A percentile compares a stretch with the other conserved stretches of the same genome.
These are phyloP conservation scores for Candida golubevii DNA, from an alignment of 805 yeast genomes.

Conservation along the genomic window DNA sequence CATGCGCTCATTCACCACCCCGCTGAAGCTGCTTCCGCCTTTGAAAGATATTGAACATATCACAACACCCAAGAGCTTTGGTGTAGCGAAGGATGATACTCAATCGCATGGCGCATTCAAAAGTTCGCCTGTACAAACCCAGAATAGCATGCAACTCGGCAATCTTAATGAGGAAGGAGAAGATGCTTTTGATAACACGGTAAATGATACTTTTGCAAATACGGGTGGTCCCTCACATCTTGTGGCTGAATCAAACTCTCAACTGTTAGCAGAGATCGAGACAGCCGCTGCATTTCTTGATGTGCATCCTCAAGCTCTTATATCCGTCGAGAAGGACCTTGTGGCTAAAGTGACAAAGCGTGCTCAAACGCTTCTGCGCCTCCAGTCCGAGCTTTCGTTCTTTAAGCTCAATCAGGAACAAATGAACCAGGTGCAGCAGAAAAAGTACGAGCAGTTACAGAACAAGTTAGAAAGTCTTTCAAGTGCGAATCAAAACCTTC, in stretches of 20 bases:
- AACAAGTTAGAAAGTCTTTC: conserved; percentile 18
- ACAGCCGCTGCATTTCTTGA: conserved; percentile 27
- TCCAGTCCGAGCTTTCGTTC: conserved; percentile 29
- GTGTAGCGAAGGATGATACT: conserved; percentile 34
- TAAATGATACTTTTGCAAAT: conserved; percentile 16
- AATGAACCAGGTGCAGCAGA: conserved; percentile 22
- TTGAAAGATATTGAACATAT: conserved; percentile 40
- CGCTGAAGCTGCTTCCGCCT: conserved; percentile 39
- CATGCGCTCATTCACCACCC: conserved; percentile 29
- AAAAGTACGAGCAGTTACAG: conserved; percentile 20
- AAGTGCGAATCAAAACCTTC: conserved; percentile 21
- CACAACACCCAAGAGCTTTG: conserved; percentile 38
- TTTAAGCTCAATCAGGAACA: conserved; percentile 35
- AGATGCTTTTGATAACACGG: conserved; percentile 15
- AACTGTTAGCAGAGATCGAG: conserved; percentile 8
- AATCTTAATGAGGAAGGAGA: conserved; percentile 14
- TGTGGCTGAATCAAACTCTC: conserved; percentile 5
- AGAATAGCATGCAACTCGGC: conserved; percentile 8
- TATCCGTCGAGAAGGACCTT: conserved; percentile 11
- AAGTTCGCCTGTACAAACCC: conserved; percentile 21
- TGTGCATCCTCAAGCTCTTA: conserved; percentile 19
- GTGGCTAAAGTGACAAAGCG: conserved; percentile 22
- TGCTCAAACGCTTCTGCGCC: conserved; percentile 26
- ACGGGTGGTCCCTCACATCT: conserved; percentile 3
- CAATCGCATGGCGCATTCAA: conserved; percentile 9